Evolutionary conservation across 495 filamentous ascomycete species (phyloP).

Genomic region (Sporormia fimetaria): DNA sequence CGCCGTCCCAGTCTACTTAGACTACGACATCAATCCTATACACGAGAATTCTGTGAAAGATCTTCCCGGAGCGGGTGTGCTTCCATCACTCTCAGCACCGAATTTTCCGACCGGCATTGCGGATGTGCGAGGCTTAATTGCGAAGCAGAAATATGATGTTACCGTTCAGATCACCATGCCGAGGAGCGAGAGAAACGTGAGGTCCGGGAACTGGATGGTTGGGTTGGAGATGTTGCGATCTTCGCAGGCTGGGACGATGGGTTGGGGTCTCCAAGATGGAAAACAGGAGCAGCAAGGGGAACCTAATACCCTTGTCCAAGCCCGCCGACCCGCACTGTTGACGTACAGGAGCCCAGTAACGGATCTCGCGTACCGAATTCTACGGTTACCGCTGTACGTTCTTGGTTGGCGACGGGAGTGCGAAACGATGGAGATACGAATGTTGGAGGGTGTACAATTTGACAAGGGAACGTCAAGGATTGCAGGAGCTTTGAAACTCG

Average conservation of each 20-base stretch:
- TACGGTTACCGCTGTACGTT: constrained; percentile 48
- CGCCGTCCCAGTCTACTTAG: constrained; percentile 59
- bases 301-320: constrained; percentile 30
- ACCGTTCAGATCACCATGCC: constrained; percentile 48
- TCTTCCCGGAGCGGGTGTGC: background rate
- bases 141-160: constrained; percentile 53
- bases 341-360: constrained; percentile 54
- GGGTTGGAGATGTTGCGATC: constrained; percentile 46
- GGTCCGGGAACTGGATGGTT: constrained; percentile 85
- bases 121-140: constrained; percentile 32
- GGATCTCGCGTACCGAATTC: constrained; percentile 39
- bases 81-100: background rate
- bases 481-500: constrained; percentile 48
- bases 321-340: constrained; percentile 53
- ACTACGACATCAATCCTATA: too few species aligned
- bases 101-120: constrained; percentile 41
- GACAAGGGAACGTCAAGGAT: constrained; percentile 42
- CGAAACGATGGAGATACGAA: constrained; percentile 49
- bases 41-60: constrained; percentile 20
- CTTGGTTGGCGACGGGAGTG: constrained; percentile 44
- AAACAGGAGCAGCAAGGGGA: constrained; percentile 4
- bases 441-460: constrained; percentile 65
- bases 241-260: constrained; percentile 1
- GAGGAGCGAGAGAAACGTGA: constrained; percentile 46
- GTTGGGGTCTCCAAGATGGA: constrained; percentile 1